Evolutionary conservation across 208 protist species (phyloP), one percentile per base, ranked within the genome.

Genomic region (Leishmania guyanensis): DNA sequence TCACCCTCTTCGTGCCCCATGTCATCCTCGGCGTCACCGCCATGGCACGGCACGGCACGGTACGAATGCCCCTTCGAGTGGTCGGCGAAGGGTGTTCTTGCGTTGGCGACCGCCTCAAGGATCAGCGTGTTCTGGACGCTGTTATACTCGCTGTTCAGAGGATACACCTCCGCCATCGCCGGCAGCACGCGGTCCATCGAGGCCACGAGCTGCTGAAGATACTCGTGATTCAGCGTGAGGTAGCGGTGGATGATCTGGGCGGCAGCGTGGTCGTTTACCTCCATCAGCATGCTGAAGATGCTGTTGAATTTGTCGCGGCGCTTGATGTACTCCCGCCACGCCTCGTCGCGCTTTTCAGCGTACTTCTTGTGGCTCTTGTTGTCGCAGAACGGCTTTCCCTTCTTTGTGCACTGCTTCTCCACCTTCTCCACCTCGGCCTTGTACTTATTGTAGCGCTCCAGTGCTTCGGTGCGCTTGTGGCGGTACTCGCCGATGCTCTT

Each of bases 201-300:
- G 43, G 29, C 75, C 33, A 88, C 69, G 17, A 93, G 71, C 81
- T 91, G 86, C 60, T 85, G 81, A 76, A 93, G 82, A 78, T 93
- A 93, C 79, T 91, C 88, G 79, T 88, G 65, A 72, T 93, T 91
- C 43, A 93, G 77, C 3, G 81, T 62, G 48, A 93, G 84, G 83
- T 91, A 93, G 79, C 88, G 90, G 79, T 93, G 86, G n/a, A 93
- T 90, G 36, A 91, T 84, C 76, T 91, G 86, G 20, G 90, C 88
- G 17, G 88, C 88, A 22, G 90, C 88, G 87, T 93, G 88, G 75
- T 91, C 90, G 74, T 93, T 91, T 58, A 93, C 88, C 77, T 93
- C 88, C 90, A 91, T 93, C 77, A 93, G 82, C 77, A 91, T n/a
- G 5, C 64, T 51, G 73, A 90, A 93, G 10, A 80, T 79, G 62